Conservation (phyloP, 805 yeast genomes). For the Spathaspora girioi region DNA sequence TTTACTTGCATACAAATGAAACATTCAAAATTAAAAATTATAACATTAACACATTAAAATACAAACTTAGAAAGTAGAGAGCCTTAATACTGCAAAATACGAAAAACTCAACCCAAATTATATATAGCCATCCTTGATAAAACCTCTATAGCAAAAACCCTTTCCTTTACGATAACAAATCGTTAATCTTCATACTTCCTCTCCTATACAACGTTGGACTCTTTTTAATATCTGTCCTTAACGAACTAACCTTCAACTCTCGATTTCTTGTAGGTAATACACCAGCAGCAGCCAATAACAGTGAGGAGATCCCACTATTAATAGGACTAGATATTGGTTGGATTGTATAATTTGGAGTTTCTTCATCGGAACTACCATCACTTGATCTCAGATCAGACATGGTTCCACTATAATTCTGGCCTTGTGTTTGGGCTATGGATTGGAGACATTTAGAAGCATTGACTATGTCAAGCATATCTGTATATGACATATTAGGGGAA, state of each 20-base stretch:
- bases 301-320: conserved; percentile 18
- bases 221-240: conserved; percentile 1
- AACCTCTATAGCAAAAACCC: not conserved
- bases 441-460: conserved; percentile 36
- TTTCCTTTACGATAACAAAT: conserved; percentile 18
- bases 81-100: too few relatives aligned
- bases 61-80: not conserved
- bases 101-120: not conserved
- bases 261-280: not conserved
- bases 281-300: conserved; percentile 19
- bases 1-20: too few relatives aligned
- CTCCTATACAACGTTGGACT: conserved; percentile 2
- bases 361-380: conserved; percentile 3
- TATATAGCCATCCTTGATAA: not conserved
- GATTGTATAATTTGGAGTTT: conserved; percentile 4
- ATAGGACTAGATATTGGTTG: not conserved
- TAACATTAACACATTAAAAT: not conserved
- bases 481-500: conserved; percentile 6
- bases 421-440: conserved; percentile 12
- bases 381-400: not conserved
- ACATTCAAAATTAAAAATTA: not conserved
- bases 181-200: conserved; percentile 27
- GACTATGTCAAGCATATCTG: conserved; percentile 27
- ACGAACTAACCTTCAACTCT: not conserved
- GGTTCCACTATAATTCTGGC: not conserved